A percentile compares a stretch with the other conserved stretches of the same genome.
Conservation (phyloP, 805 yeast genomes). For the Yamadazyma insecticola region DNA sequence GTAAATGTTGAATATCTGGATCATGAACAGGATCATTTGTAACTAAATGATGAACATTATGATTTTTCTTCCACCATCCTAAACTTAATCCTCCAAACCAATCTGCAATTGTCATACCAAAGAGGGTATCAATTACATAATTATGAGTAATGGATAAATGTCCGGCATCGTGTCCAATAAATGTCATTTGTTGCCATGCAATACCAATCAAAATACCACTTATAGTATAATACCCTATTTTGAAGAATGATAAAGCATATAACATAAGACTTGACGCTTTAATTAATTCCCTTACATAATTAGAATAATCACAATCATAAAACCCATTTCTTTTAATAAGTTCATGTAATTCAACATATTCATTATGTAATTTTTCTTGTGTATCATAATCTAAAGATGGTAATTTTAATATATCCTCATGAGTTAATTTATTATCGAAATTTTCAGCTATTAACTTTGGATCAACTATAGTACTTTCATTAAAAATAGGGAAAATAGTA, state of each 20-base stretch:
- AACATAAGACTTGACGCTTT: slow-evolving; percentile 55
- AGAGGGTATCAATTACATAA: slow-evolving; percentile 67
- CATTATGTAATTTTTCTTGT: slow-evolving; percentile 50
- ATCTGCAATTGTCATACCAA: slow-evolving; percentile 71
- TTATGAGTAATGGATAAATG: slow-evolving; percentile 80
- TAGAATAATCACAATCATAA: slow-evolving; percentile 71
- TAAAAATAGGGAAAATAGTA: slow-evolving; percentile 30
- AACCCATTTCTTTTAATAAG: slow-evolving; percentile 51
- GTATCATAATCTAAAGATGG: slow-evolving; percentile 69
- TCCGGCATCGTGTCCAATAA: slow-evolving; percentile 88
- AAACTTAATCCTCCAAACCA: slow-evolving; percentile 83
- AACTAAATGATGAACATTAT: slow-evolving; percentile 86
- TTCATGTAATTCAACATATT: slow-evolving; percentile 59
- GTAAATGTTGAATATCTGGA: slow-evolving; percentile 91
- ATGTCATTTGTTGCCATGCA: slow-evolving; percentile 87
- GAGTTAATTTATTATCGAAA: slow-evolving; percentile 54
- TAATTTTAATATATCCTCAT: slow-evolving; percentile 48
- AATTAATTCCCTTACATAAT: slow-evolving; percentile 62
- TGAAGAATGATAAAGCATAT: slow-evolving; percentile 46
- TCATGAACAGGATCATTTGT: slow-evolving; percentile 94
- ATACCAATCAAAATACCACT: slow-evolving; percentile 68
- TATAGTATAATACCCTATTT: slow-evolving; percentile 37
- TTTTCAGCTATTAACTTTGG: slow-evolving; percentile 50
- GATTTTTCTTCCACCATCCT: slow-evolving; percentile 95
- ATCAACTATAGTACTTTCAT: slow-evolving; percentile 39